phyloP scores from a whole-genome alignment of 441 rosid species.

The Eutrema salsugineum region DNA sequence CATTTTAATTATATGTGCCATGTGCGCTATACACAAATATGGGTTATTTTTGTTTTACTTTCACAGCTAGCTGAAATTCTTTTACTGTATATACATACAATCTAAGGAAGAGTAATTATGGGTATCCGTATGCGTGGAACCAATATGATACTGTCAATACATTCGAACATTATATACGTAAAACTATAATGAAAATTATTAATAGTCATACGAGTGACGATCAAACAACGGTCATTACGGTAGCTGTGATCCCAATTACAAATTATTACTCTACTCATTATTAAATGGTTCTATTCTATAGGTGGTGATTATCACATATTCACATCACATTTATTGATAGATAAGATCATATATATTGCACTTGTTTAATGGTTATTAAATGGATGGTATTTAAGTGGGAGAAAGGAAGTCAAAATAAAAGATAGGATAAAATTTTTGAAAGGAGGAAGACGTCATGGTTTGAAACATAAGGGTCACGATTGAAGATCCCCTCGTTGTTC shows the following conservation, averaged over 20 bases:
- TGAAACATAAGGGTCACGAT: slow-evolving; percentile 32
- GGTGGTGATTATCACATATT: neutral
- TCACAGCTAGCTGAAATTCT: neutral
- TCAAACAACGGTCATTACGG: neutral
- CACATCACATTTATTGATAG: slow-evolving; percentile 8
- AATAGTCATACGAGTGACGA: neutral
- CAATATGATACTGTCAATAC: neutral
- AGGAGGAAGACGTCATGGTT: slow-evolving; percentile 24
- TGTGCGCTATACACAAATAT: neutral
- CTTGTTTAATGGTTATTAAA: slow-evolving; percentile 1
- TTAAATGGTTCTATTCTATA: neutral
- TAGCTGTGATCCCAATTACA: neutral
- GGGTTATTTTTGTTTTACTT: neutral
- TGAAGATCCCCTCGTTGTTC: slow-evolving; percentile 34
- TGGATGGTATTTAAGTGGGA: neutral
- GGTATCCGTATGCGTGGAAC: slow-evolving; percentile 4
- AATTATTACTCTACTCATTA: neutral
- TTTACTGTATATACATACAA: slow-evolving; percentile 7
- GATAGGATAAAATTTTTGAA: slow-evolving; percentile 19
- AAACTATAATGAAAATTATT: neutral
- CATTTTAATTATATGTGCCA: neutral
- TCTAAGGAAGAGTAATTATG: slow-evolving; percentile 8
- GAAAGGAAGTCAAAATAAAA: slow-evolving; percentile 5
- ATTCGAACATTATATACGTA: neutral
- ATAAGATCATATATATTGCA: neutral